Percentiles rank a stretch among this genome's conserved stretches.
Evolutionary conservation across 2,329 filamentous ascomycete species (phyloP).

Genomic region (Metarhizium sp.): DNA sequence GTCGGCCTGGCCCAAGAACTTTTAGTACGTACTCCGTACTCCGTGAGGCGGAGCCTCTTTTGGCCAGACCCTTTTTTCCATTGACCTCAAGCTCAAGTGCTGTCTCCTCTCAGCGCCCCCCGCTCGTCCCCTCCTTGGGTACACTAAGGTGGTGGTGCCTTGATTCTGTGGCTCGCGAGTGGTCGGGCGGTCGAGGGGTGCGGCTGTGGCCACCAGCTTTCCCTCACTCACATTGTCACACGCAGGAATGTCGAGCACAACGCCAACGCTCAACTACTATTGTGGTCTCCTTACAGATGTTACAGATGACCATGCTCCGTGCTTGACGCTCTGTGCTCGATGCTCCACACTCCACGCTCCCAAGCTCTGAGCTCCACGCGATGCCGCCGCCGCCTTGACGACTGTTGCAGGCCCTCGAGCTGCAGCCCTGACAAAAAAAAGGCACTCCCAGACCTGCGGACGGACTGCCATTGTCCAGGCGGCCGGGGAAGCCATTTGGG

Average conservation of each 20-base stretch:
- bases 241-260: not conserved
- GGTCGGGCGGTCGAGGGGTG: not conserved
- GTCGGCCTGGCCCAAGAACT: too few species aligned
- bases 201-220: not conserved
- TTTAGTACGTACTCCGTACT: not conserved
- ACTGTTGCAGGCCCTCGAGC: not conserved
- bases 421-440: not conserved
- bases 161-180: not conserved
- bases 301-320: too few species aligned
- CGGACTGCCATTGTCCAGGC: not conserved
- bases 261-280: too few species aligned
- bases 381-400: not conserved
- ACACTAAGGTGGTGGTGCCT: not conserved
- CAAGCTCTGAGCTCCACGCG: not conserved
- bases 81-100: not conserved
- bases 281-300: too few species aligned
- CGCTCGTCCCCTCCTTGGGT: not conserved
- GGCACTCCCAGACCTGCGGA: not conserved
- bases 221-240: not conserved
- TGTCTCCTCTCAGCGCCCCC: not conserved
- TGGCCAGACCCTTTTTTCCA: not conserved
- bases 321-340: not conserved
- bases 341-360: not conserved
- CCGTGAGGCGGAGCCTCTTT: conserved; percentile 1
- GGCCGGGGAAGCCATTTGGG: not conserved